Base-by-base conservation (phyloP, 2,329 filamentous ascomycete species). In the Camillea tinctor region DNA sequence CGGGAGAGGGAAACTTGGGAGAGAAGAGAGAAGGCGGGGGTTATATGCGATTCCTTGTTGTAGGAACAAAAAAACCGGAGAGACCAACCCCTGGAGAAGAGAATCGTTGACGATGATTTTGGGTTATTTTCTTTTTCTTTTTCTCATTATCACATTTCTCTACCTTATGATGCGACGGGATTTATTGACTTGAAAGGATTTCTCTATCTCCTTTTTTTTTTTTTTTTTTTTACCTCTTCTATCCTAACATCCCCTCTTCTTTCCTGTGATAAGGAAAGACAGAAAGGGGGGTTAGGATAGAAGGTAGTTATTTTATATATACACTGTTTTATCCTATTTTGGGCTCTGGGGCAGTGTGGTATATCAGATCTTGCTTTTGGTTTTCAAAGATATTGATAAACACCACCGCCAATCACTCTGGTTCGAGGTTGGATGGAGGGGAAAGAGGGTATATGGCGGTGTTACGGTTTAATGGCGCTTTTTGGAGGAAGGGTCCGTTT, bases 151-250 rank as follows among this genome's bases (percentile, higher is more conserved):
- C 13, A 30, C 26, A 44, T 44, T 60, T 55, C 65, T 60, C 62
- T 60, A 66, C 59, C 63, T 65, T 52, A 61, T 64, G 59, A 56
- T 59, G 62, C 66, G 65, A 65, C 63, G 62, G 66, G 65, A 66
- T 55, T 69, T 69, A 66, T 68, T 69, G 62, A 66, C 56, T 63
- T 44, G 13, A 6, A 30, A 44, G 36, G 36, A 44, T 44, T n/a
- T 44, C 36, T 44, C 1, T 44, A 44, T 17, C 36, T 44, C 36
- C n/a, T 6, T 44, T 17, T 17, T n/a, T 44, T n/a, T n/a, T 4
- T 30, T 30, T 30, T 30, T 4, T 11, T 11, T 11, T 7, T 4
- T 30, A 3, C 26, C 26, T 30, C 6, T 11, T 11, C 2, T 9
- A 7, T 4, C 26, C 26, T 30, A 9, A 30, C 36, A 6, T n/a